Base-by-base conservation (phyloP, 305 asterid species). In the Solanum hybrid region DNA sequence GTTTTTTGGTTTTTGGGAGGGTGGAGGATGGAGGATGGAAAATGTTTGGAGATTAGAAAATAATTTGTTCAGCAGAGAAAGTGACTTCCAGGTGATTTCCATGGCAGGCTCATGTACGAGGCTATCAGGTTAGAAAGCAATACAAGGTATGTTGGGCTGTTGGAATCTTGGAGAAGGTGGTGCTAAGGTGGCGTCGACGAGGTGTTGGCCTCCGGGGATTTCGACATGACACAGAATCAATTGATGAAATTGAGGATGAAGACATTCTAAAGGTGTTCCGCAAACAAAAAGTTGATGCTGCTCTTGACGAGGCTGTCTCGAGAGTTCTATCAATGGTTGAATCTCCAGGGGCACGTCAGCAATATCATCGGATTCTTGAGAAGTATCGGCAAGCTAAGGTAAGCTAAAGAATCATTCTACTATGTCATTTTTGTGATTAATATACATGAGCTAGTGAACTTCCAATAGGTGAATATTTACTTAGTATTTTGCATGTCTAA, bases 31-130 rank as follows among this genome's bases (percentile, higher is more conserved):
- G 42, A 37, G 32, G 32, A 38, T 37, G 86, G 86, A 26, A 10
- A 20, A 51, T 84, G 87, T 84, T 31, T 51, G 7, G 29, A 51
- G 87, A 56, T 8, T 6, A 8, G 24, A 81, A 40, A 42, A 42
- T 84, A 51, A 42, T 51, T 51, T 6, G 7, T 51, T 29, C 27
- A 84, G 42, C 87, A 84, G 73, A 81, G 64, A 82, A 84, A 51
- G 42, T 84, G 87, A 84, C 73, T 51, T 88, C 5, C 82, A 76
- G 46, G 35, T n/a, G 76, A 76, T 90, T 90, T 88, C 89, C 27
- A 60, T 89, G 89, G 92, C 94, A 97, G 99, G 99, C 99, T 90
- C 98, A 98, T 91, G 98, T 97, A 89, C 93, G 99, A 93, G 99
- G 99, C 26, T 94, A 96, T 91, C 99, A 94, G 92, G 99, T 94